Conservation (phyloP, 371 early-diverging fungal genomes). For the Globomyces sp. region DNA sequence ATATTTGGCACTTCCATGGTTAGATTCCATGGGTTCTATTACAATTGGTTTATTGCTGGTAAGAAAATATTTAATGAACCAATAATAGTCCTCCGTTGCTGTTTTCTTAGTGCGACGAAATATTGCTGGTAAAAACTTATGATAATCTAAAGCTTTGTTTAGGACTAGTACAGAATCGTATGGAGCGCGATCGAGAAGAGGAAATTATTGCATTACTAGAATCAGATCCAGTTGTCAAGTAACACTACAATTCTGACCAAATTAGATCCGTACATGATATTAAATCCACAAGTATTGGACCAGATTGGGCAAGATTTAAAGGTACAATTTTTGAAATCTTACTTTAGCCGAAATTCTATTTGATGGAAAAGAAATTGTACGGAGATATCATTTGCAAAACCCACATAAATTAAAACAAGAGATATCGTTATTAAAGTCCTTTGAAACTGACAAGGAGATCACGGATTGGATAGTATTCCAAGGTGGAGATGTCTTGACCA, state of each 20-base stretch:
- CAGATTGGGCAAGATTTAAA: conserved; percentile 45
- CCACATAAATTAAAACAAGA: conserved; percentile 19
- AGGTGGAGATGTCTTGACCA: conserved; percentile 32
- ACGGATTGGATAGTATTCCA: conserved; percentile 37
- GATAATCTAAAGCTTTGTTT: no score
- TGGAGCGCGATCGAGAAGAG: conserved; percentile 27
- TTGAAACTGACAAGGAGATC: conserved; percentile 30
- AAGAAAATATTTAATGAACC: no score
- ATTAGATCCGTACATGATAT: conserved; percentile 48
- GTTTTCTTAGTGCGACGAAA: conserved; percentile 44
- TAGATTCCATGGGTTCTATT: conserved; percentile 45
- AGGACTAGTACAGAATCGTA: conserved; percentile 36
- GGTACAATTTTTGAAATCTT: conserved; percentile 20
- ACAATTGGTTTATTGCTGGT: conserved; percentile 39
- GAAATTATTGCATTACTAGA: conserved; percentile 40
- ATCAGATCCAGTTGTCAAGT: conserved; percentile 35
- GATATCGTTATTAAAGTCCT: conserved; percentile 20
- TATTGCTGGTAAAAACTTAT: conserved; percentile 24
- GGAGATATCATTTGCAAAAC: conserved; percentile 28
- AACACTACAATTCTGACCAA: no score
- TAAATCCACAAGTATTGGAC: conserved; percentile 46
- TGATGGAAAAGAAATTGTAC: conserved; percentile 43
- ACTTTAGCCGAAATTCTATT: conserved; percentile 45
- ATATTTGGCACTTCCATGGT: conserved; percentile 28
- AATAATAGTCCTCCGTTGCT: conserved; percentile 24